These are phyloP conservation scores for Neohortaea acidophila DNA, from an alignment of 495 filamentous ascomycete genomes.

Conservation along the genomic window DNA sequence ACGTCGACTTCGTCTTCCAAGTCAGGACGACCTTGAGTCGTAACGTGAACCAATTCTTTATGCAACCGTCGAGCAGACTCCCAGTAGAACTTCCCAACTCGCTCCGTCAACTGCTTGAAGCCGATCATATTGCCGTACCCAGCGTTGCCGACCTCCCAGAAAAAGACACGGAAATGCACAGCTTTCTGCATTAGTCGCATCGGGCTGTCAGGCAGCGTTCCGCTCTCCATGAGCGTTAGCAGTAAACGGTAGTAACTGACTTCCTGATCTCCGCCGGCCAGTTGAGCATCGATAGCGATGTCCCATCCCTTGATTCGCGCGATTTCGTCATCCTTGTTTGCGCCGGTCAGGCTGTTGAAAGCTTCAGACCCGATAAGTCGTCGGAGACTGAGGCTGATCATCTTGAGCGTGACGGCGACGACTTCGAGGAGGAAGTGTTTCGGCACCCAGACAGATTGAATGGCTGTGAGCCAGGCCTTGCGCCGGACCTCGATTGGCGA, in stretches of 20 bases:
- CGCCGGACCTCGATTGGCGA: slow-evolving; percentile 74
- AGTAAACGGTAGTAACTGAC: slow-evolving; percentile 77
- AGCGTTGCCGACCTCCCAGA: slow-evolving; percentile 59
- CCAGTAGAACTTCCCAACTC: slow-evolving; percentile 64
- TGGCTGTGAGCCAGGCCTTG: slow-evolving; percentile 85
- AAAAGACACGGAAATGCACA: slow-evolving; percentile 71
- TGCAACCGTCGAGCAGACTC: slow-evolving; percentile 54
- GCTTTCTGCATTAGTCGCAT: slow-evolving; percentile 82
- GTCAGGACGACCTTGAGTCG: slow-evolving; percentile 6
- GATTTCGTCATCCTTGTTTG: slow-evolving; percentile 70
- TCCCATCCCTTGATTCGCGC: slow-evolving; percentile 86
- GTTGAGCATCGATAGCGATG: slow-evolving; percentile 86
- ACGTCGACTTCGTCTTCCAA: slow-evolving; percentile 39
- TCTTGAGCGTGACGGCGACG: slow-evolving; percentile 63
- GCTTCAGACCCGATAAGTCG: slow-evolving; percentile 59
- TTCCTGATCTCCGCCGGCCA: slow-evolving; percentile 83
- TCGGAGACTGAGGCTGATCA: slow-evolving; percentile 62
- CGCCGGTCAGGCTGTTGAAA: slow-evolving; percentile 63
- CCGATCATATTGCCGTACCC: slow-evolving; percentile 44
- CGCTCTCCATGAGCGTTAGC: slow-evolving; percentile 75
- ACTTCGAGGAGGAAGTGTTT: slow-evolving; percentile 75
- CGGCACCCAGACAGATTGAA: slow-evolving; percentile 90
- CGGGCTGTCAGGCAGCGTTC: slow-evolving; percentile 73
- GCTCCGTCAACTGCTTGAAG: slow-evolving; percentile 49
- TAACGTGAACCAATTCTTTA: slow-evolving; percentile 24